phyloP scores from a whole-genome alignment of 139 green algal species.

The Astrephomene gubernaculifera region DNA sequence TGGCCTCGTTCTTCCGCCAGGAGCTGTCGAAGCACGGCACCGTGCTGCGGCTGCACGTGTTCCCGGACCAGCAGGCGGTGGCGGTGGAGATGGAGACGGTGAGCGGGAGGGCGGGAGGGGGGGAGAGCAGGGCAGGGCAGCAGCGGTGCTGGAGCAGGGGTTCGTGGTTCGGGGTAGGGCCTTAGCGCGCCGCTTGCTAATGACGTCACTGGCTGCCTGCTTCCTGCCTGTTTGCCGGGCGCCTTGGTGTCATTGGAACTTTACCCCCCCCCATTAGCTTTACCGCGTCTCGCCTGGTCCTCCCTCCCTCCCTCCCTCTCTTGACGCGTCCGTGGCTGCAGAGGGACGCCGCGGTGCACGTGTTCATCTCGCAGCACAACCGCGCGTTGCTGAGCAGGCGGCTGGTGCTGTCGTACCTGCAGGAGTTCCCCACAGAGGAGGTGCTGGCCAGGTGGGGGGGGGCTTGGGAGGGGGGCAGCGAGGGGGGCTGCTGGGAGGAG shows the following conservation, averaged over 20 bases:
- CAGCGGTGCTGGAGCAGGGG: not conserved
- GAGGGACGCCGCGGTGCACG: no score
- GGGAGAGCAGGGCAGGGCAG: not conserved
- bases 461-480: not conserved
- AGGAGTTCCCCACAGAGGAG: slow-evolving; percentile 34
- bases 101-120: not conserved
- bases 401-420: not conserved
- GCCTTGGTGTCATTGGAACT: no score
- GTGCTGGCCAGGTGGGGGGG: not conserved
- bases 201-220: no score
- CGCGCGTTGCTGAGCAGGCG: no score
- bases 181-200: not conserved
- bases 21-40: not conserved
- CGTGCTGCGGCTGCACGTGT: not conserved
- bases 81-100: slow-evolving; percentile 25
- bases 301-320: no score
- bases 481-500: not conserved
- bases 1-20: not conserved
- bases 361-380: no score
- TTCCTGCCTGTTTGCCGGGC: no score
- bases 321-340: no score
- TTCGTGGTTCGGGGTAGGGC: not conserved
- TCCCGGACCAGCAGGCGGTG: not conserved
- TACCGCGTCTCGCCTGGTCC: no score
- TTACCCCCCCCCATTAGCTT: no score